Evolutionary conservation across 768 basidiomycete genomes (phyloP).

Genomic region (Russula griseocarnosa): DNA sequence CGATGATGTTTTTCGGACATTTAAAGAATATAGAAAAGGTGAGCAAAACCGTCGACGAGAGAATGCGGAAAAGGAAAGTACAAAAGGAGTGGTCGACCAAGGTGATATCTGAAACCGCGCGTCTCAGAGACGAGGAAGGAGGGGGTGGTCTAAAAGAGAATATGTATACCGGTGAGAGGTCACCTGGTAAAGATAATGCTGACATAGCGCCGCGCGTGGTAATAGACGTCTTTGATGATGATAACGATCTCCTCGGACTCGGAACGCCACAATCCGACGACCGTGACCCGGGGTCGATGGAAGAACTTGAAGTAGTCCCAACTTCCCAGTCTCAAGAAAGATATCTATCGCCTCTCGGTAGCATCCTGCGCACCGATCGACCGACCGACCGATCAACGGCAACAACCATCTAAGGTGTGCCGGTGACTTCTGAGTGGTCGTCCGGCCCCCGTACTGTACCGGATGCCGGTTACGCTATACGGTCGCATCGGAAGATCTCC

Average conservation of each 20-base stretch:
- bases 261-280: not conserved
- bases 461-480: no score
- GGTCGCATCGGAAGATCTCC: not conserved
- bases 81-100: conserved; percentile 3
- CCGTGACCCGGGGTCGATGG: not conserved
- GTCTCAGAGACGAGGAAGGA: conserved; percentile 3
- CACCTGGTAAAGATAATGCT: not conserved
- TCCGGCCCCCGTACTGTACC: not conserved
- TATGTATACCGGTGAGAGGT: not conserved
- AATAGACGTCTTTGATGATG: not conserved
- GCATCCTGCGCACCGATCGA: not conserved
- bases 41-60: conserved; percentile 8
- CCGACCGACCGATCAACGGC: not conserved
- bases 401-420: not conserved
- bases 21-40: conserved; percentile 9
- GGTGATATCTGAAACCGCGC: conserved; percentile 6
- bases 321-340: conserved; percentile 18
- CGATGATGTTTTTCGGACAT: not conserved
- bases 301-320: conserved; percentile 6
- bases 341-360: not conserved
- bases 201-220: not conserved
- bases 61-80: conserved; percentile 2
- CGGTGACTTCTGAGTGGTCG: not conserved
- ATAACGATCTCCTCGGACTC: not conserved
- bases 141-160: not conserved